Evolutionary conservation across 305 asterid species (phyloP), one percentile per base, ranked within the genome.

Genomic region (Plantago coronopus): DNA sequence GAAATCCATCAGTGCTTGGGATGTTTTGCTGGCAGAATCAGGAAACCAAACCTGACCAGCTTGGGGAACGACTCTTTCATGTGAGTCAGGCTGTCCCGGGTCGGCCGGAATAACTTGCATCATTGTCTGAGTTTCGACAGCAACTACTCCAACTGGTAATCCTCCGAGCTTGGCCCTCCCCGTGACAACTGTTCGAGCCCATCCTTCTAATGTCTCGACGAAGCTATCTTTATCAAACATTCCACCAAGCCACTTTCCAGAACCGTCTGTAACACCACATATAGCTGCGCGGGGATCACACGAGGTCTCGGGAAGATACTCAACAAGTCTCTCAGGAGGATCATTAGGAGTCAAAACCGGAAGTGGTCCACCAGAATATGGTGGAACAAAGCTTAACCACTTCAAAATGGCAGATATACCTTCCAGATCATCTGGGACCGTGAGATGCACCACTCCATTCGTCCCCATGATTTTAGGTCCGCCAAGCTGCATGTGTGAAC

Each of bases 11-110:
- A 94, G 68, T 0, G 99, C 99, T 66, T 94, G 99, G 49, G 99
- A 95, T 1, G 97, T 93, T 78, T 93, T 93, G 11, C 82, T 63
- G 0, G 97, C 99, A 0, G 99, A 93, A 74, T 93, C 97, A 0
- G 99, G 99, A 74, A 93, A 93, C 99, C 99, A 93, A 12, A 93
- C 99, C 75, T 93, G 99, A 62, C 99, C 97, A 0, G 99, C 99
- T 68, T 93, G 99, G 20, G 99, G 97, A 29, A 93, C 99, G 10
- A 89, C 76, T 71, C 99, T 72, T 65, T 93, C 99, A 1, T 89
- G 97, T 37, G 99, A 93, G 72, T 93, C 97, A 6, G 78, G 90
- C 80, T 93, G 99, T 15, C 99, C 99, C 0, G 99, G 96, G 57
- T 93, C 99, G 0, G 99, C 99, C 7, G 99, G 99, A 48, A 93